A percentile compares a stretch with the other conserved stretches of the same genome.
Evolutionary conservation across 2,329 filamentous ascomycete genomes (phyloP).

Genomic region (Fusarium redolens): DNA sequence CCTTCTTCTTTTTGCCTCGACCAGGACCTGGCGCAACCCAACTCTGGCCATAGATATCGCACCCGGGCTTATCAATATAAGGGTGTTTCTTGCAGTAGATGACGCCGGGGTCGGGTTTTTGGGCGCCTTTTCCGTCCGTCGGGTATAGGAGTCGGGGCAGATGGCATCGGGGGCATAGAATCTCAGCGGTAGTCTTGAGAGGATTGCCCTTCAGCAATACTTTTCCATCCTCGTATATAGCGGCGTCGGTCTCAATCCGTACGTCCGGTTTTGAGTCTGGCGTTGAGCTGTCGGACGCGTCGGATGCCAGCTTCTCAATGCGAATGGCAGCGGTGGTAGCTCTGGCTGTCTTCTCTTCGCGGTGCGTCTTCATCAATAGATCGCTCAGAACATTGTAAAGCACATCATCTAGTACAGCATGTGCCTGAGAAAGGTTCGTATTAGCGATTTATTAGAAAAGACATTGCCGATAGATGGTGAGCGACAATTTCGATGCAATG

Average conservation of each 20-base stretch:
- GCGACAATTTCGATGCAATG: slow-evolving; percentile 4
- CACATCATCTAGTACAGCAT: slow-evolving; percentile 77
- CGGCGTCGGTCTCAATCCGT: slow-evolving; percentile 73
- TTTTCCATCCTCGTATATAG: slow-evolving; percentile 75
- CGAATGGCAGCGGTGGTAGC: slow-evolving; percentile 72
- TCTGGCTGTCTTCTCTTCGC: slow-evolving; percentile 81
- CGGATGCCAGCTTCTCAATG: slow-evolving; percentile 70
- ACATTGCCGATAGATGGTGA: background rate
- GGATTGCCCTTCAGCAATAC: slow-evolving; percentile 78
- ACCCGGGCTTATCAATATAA: slow-evolving; percentile 79
- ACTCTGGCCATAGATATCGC: slow-evolving; percentile 85
- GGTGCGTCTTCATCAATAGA: slow-evolving; percentile 78
- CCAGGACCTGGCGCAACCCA: slow-evolving; percentile 78
- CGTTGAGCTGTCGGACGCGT: slow-evolving; percentile 64
- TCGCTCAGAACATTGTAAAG: slow-evolving; percentile 83
- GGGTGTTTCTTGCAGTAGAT: slow-evolving; percentile 84
- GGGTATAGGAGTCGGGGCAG: slow-evolving; percentile 79
- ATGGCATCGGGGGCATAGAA: slow-evolving; percentile 79
- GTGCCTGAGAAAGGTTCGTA: slow-evolving; percentile 58
- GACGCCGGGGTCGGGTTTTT: slow-evolving; percentile 72
- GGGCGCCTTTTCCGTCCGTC: slow-evolving; percentile 74
- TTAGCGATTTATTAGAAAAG: slow-evolving; percentile 27
- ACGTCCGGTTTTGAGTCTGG: slow-evolving; percentile 67
- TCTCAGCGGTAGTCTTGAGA: slow-evolving; percentile 75
- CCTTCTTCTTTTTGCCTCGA: slow-evolving; percentile 83